phyloP scores from a whole-genome alignment of 2,329 filamentous ascomycete species.

The Ceratocystis cubensis region DNA sequence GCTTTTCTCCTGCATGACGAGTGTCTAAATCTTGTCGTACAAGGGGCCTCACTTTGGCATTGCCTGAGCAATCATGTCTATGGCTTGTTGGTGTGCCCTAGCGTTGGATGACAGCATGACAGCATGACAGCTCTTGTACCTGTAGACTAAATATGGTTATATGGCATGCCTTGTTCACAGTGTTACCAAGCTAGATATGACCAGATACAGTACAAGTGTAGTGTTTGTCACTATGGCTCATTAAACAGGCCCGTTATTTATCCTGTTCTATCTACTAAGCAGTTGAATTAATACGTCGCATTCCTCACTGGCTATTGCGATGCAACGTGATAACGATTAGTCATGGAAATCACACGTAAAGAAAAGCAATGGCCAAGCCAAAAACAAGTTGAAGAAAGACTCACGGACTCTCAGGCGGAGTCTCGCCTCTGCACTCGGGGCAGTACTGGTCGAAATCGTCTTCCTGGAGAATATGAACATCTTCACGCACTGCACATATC shows the following conservation, averaged over 20 bases:
- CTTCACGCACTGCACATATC: constrained; percentile 15
- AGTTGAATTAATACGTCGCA: not conserved
- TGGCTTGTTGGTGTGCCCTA: not conserved
- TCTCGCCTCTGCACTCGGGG: constrained; percentile 19
- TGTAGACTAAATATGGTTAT: not conserved
- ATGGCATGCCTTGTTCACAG: not conserved
- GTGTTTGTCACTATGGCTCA: not conserved
- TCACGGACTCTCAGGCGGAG: constrained; percentile 21
- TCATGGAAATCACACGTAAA: not conserved
- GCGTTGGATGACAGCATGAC: not conserved
- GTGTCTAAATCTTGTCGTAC: not conserved
- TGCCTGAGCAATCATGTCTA: not conserved
- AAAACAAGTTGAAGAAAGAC: not conserved
- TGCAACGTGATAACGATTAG: not conserved
- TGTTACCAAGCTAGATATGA: not conserved
- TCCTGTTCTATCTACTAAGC: not conserved
- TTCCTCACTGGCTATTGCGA: not conserved
- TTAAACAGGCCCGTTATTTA: not conserved
- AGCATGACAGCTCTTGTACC: not conserved
- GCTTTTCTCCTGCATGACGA: not conserved
- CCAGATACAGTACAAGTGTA: not conserved
- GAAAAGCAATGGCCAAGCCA: not conserved
- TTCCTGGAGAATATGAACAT: constrained; percentile 19
- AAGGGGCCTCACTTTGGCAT: not conserved
- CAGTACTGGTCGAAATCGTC: constrained; percentile 17